Conservation (phyloP, 345 rosid species). For the Ceriops zippeliana region DNA sequence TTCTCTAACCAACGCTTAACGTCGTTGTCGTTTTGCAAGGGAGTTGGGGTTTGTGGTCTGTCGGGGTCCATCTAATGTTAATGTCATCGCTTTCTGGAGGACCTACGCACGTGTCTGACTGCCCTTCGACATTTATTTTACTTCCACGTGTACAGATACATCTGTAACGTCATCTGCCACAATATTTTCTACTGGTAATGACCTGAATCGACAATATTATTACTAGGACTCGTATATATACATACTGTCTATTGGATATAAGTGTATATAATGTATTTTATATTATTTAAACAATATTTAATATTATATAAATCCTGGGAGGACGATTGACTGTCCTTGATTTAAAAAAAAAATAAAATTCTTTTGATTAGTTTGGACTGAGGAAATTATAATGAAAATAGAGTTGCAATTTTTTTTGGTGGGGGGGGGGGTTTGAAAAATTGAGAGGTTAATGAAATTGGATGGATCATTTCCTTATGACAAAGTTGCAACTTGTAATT, state of each 20-base stretch:
- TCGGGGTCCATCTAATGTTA: not conserved
- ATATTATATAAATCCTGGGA: not conserved
- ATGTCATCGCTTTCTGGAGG: conserved; percentile 13
- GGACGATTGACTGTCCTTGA: not conserved
- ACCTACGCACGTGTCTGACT: conserved; percentile 46
- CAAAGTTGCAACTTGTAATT: not conserved
- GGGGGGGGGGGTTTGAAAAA: not conserved
- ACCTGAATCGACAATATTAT: no score
- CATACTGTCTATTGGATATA: no score
- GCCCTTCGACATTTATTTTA: not conserved
- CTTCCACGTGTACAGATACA: conserved; percentile 7
- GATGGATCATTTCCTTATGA: conserved; percentile 1
- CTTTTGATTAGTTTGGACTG: no score
- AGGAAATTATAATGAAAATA: no score
- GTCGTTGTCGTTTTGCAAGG: conserved; percentile 19
- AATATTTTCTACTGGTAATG: no score
- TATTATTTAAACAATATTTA: no score
- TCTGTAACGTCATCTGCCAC: not conserved
- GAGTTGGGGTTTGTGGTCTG: not conserved
- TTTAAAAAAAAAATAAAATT: no score
- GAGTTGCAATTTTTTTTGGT: no score
- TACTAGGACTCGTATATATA: no score
- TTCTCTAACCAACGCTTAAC: no score
- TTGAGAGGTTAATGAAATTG: not conserved
- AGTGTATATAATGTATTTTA: no score